Evolutionary conservation across 176 grass and related monocot genomes (phyloP).

Genomic region (Aechmea fasciata): DNA sequence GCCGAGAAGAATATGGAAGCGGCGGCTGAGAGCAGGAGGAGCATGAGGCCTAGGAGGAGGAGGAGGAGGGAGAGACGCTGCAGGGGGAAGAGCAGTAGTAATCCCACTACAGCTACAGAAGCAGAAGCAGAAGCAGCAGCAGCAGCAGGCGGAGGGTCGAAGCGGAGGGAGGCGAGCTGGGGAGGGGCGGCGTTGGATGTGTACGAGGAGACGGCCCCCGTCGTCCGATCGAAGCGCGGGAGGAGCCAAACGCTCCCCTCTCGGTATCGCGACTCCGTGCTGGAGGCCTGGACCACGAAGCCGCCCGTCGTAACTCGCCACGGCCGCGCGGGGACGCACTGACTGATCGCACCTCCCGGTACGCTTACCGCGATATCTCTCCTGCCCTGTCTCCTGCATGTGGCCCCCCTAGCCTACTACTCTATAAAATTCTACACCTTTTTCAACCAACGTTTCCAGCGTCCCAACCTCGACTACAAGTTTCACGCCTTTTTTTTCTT

Average conservation of each 20-base stretch:
- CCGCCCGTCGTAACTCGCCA: background rate
- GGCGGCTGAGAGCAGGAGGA: no score
- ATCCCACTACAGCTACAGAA: no score
- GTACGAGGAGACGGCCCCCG: conserved; percentile 25
- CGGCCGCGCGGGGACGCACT: background rate
- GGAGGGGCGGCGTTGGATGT: conserved; percentile 10
- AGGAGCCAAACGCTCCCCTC: conserved; percentile 20
- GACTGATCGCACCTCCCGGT: background rate
- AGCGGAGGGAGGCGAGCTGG: background rate
- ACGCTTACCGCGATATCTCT: background rate
- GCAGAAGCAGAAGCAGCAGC: no score
- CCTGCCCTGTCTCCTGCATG: no score
- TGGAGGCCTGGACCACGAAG: conserved; percentile 17
- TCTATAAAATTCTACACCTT: background rate
- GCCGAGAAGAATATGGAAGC: background rate
- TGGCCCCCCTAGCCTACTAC: background rate
- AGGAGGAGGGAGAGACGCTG: background rate
- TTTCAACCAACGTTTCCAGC: background rate
- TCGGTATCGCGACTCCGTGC: conserved; percentile 22
- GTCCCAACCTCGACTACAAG: background rate
- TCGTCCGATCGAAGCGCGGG: conserved; percentile 28
- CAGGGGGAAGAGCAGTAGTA: no score
- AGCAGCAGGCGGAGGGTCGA: background rate
- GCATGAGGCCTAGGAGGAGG: background rate
- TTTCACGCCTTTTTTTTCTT: background rate